Base-by-base conservation (phyloP, 164 flowering plant genomes). In the Nelumbo lutea region DNA sequence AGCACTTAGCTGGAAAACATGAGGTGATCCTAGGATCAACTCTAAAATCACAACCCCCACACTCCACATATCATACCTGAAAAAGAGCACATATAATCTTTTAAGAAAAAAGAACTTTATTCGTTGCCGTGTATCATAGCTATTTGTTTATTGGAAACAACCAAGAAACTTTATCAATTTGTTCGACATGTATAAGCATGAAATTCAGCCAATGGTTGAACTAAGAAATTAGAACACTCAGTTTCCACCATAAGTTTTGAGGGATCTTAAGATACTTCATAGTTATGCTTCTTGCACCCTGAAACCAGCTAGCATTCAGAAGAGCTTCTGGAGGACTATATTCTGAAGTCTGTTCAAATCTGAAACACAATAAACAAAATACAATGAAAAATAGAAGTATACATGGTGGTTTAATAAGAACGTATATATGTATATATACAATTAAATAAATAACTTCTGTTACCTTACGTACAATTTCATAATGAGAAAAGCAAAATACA, bases 11-110 rank as follows among this genome's bases (percentile, higher is more conserved):
- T 92, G 96, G 71, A 96, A 96, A 66, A 90, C 98, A 82, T 92
- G 84, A 41, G 97, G 97, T 70, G 98, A 88, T 65, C 97, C 99
- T 67, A 96, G 70, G 59, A 96, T 85, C 88, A 96, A 72, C 81
- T 96, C 99, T 75, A 96, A 77, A 68, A 93, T 82, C 71, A 96
- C 95, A 77, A 89, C 96, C 59, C 99, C 99, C 61, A 92, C 98
- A 79, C 99, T 88, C 99, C 99, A 96, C 96, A 89, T 90, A 70
- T 96, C 98, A 78, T 92, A 96, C 86, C 99, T 96, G 81, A 59
- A 53, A 72, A 69, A 75, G 2, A 69, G 50, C 68, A 64, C 39
- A 11, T 50, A 5, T 64, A 53, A 9, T 58, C 42, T 5, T 9
- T 27, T 58, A 42, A 70, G 10, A 48, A 9, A 43, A 42, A 41